Conservation (phyloP, 345 rosid species). For the Gossypium australe region DNA sequence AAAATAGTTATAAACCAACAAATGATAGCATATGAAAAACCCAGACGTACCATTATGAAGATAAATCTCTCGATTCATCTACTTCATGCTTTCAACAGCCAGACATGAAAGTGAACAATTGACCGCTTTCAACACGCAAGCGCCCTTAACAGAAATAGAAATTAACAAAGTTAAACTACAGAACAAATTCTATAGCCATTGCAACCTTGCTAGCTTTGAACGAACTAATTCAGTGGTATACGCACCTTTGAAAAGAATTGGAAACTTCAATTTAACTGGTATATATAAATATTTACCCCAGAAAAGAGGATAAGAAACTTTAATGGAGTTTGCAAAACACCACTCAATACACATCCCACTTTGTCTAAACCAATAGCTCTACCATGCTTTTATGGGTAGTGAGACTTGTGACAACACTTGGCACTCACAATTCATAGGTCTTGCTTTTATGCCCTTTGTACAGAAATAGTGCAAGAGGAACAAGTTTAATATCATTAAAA, state of each 20-base stretch:
- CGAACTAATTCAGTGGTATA: not conserved
- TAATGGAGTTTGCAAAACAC: not conserved
- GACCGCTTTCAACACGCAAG: no score
- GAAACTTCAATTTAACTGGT: not conserved
- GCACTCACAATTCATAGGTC: conserved; percentile 19
- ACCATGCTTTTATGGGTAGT: not conserved
- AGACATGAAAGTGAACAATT: not conserved
- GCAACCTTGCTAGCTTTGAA: not conserved
- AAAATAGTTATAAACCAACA: not conserved
- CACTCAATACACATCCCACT: conserved; percentile 1
- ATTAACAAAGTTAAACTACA: no score
- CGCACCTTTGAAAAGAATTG: not conserved
- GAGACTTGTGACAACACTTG: conserved; percentile 18
- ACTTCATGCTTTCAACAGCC: not conserved
- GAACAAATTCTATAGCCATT: not conserved
- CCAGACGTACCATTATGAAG: not conserved
- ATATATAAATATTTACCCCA: not conserved
- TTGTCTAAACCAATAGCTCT: conserved; percentile 22
- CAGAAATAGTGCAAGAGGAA: not conserved
- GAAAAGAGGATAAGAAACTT: conserved; percentile 3
- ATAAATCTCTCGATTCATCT: not conserved
- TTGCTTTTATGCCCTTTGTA: conserved; percentile 20
- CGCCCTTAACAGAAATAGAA: no score
- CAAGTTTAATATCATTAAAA: not conserved
- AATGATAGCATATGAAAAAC: not conserved